A percentile compares a stretch with the other conserved stretches of the same genome.
Evolutionary conservation across 192 early-diverging fungal species (phyloP).

Genomic region (Podila clonocystis): DNA sequence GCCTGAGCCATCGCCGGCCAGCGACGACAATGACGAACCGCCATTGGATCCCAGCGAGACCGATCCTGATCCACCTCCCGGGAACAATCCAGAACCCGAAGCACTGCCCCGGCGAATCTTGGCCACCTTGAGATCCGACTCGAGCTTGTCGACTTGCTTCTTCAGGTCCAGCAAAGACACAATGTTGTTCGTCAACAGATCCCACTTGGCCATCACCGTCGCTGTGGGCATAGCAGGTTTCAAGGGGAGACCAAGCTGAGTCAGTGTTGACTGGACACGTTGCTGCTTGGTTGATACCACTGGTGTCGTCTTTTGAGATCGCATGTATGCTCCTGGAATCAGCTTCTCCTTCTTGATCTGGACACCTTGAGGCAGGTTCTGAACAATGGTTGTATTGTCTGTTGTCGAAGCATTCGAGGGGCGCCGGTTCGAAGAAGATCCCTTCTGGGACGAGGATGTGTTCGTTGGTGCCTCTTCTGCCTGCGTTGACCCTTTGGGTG

Average conservation of each 20-base stretch:
- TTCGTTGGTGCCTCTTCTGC: slow-evolving; percentile 8
- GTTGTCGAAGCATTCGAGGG: slow-evolving; percentile 25
- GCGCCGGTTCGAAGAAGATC: slow-evolving; percentile 37
- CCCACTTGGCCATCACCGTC: slow-evolving; percentile 81
- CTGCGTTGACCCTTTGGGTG: slow-evolving; percentile 40
- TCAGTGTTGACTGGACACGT: slow-evolving; percentile 22
- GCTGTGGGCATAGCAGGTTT: slow-evolving; percentile 89
- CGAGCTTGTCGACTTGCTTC: slow-evolving; percentile 82
- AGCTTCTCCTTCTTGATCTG: slow-evolving; percentile 63
- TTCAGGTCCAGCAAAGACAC: slow-evolving; percentile 84
- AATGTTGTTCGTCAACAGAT: slow-evolving; percentile 79
- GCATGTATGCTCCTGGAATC: slow-evolving; percentile 70
- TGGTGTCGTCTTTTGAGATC: slow-evolving; percentile 66
- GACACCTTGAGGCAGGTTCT: slow-evolving; percentile 5
- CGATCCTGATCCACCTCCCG: slow-evolving; percentile 21
- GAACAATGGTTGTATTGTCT: slow-evolving; percentile 1
- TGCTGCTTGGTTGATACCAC: slow-evolving; percentile 60
- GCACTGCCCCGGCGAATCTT: slow-evolving; percentile 41
- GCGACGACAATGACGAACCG: background rate
- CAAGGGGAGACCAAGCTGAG: slow-evolving; percentile 27
- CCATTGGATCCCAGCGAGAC: background rate
- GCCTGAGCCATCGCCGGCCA: background rate
- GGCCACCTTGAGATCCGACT: slow-evolving; percentile 73
- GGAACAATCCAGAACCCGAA: slow-evolving; percentile 52
- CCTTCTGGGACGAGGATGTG: slow-evolving; percentile 12